These are phyloP conservation scores for Vaccinium myrtillus DNA, from an alignment of 148 eudicot genomes.

Conservation along the genomic window DNA sequence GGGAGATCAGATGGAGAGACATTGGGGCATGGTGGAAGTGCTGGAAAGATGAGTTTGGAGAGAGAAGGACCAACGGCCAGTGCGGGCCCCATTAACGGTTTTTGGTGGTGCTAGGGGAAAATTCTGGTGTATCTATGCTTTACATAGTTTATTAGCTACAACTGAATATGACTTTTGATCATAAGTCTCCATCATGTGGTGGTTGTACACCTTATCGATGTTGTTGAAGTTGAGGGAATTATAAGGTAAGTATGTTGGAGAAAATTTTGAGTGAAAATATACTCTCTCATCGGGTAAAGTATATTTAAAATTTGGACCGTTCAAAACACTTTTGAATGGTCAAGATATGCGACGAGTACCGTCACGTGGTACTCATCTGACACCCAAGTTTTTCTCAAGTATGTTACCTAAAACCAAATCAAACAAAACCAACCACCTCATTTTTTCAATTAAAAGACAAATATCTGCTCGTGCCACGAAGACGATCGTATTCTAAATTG, in stretches of 20 bases:
- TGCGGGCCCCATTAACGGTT: conserved; percentile 15
- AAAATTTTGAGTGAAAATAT: too few species aligned
- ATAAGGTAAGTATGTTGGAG: not conserved
- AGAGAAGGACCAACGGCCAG: conserved; percentile 9
- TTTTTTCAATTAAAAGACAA: too few species aligned
- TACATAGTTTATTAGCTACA: not conserved
- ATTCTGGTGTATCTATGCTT: not conserved
- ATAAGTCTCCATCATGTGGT: not conserved
- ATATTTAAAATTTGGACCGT: too few species aligned
- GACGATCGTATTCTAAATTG: too few species aligned
- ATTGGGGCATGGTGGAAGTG: not conserved
- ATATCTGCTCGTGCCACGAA: too few species aligned
- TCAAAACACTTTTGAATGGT: too few species aligned
- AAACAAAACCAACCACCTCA: too few species aligned
- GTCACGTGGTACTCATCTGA: too few species aligned
- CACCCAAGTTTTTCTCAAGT: too few species aligned
- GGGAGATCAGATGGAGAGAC: conserved; percentile 3
- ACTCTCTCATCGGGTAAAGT: too few species aligned
- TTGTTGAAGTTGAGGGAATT: not conserved
- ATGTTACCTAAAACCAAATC: too few species aligned
- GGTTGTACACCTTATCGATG: not conserved
- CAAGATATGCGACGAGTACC: too few species aligned
- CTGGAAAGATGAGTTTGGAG: not conserved
- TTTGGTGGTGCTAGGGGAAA: not conserved
- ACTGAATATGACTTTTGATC: not conserved